These are phyloP conservation scores for Candida labiduridarum DNA, from an alignment of 1,139 yeast species.

Conservation along the genomic window DNA sequence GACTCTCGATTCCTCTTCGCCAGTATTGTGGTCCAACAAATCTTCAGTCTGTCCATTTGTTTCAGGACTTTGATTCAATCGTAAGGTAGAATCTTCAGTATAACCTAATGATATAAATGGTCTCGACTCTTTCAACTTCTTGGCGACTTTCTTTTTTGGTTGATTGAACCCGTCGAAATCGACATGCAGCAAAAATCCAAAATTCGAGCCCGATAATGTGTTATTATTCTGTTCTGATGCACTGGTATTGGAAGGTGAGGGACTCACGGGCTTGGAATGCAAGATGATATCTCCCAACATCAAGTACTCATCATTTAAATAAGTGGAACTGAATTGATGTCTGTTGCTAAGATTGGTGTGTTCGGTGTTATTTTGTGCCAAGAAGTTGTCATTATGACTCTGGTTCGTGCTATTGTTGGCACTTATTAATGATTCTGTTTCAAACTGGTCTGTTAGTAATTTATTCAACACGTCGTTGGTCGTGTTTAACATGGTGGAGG, in stretches of 20 bases:
- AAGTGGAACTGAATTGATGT: conserved; percentile 30
- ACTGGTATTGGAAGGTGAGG: conserved; percentile 40
- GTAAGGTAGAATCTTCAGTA: conserved; percentile 16
- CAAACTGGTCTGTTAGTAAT: conserved; percentile 20
- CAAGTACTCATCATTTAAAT: conserved; percentile 56
- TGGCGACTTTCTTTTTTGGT: conserved; percentile 18
- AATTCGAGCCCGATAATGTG: conserved; percentile 19
- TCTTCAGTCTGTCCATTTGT: conserved; percentile 17
- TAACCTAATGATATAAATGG: conserved; percentile 49
- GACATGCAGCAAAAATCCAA: conserved; percentile 11
- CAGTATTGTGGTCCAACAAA: conserved; percentile 18
- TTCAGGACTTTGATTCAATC: conserved; percentile 15
- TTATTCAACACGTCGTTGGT: conserved; percentile 43
- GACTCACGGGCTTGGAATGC: conserved; percentile 55
- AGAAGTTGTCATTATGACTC: background rate
- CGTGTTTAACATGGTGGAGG: conserved; percentile 34
- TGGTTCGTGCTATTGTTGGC: conserved; percentile 5
- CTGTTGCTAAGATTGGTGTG: background rate
- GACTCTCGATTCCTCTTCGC: conserved; percentile 1
- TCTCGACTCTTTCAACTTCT: conserved; percentile 33
- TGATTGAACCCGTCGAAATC: conserved; percentile 16
- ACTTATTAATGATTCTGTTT: conserved; percentile 9
- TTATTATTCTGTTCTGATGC: conserved; percentile 25
- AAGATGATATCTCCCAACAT: conserved; percentile 59
- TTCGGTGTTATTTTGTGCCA: background rate